Conservation (phyloP, 129 eudicot genomes). For the Dittrichia graveolens region DNA sequence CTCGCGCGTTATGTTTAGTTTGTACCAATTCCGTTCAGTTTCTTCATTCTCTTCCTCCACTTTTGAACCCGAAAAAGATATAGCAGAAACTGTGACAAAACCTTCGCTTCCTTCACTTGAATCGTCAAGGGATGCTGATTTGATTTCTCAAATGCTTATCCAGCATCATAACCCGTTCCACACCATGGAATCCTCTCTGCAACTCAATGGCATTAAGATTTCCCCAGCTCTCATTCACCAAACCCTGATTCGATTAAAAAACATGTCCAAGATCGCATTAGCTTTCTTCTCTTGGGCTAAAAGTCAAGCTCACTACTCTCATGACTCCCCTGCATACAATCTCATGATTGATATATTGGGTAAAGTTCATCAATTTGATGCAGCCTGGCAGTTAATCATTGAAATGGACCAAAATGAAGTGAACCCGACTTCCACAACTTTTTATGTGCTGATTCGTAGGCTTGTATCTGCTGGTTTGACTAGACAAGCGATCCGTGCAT, state of each 20-base stretch:
- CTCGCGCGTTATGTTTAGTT: not conserved
- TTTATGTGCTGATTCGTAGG: constrained; percentile 62
- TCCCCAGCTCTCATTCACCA: constrained; percentile 66
- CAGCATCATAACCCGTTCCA: constrained; percentile 94
- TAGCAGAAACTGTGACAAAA: constrained; percentile 29
- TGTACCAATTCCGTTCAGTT: constrained; percentile 10
- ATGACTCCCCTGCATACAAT: constrained; percentile 49
- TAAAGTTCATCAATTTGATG: constrained; percentile 76
- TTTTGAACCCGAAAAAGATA: constrained; percentile 13
- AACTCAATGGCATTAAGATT: constrained; percentile 57
- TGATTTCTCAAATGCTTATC: constrained; percentile 61
- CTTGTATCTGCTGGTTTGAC: constrained; percentile 80
- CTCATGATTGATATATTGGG: constrained; percentile 64
- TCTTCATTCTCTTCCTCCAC: constrained; percentile 18
- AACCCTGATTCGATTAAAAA: constrained; percentile 72
- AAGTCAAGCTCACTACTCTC: constrained; percentile 28
- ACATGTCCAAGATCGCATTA: constrained; percentile 73
- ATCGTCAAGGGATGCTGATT: constrained; percentile 64
- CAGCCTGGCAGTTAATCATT: constrained; percentile 70
- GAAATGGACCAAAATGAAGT: constrained; percentile 56
- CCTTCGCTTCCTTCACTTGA: constrained; percentile 56
- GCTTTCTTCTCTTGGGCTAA: constrained; percentile 73
- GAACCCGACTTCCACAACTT: constrained; percentile 61
- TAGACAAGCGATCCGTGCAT: constrained; percentile 70
- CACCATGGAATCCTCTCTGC: constrained; percentile 80